Conservation (phyloP, 305 asterid species). For the Plantago lanceolata region DNA sequence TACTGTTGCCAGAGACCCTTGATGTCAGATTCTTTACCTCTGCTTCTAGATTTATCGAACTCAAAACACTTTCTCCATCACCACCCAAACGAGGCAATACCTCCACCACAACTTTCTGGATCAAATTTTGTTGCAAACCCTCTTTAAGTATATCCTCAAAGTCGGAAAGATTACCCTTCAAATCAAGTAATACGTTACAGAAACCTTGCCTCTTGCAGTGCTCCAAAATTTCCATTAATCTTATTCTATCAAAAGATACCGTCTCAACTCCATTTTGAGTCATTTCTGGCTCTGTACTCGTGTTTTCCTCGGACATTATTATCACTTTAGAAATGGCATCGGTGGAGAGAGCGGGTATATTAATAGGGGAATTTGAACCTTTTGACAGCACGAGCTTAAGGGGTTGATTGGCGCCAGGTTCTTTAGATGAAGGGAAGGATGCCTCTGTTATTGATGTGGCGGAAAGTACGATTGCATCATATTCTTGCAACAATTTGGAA, state of each 20-base stretch:
- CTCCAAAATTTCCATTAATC: conserved; percentile 54
- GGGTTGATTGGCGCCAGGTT: conserved; percentile 82
- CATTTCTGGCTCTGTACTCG: conserved; percentile 25
- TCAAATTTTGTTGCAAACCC: conserved; percentile 50
- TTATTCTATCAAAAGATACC: conserved; percentile 36
- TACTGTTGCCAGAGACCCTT: conserved; percentile 39
- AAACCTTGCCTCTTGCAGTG: conserved; percentile 62
- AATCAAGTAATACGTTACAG: conserved; percentile 68
- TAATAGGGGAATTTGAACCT: conserved; percentile 26
- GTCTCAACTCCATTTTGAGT: conserved; percentile 43
- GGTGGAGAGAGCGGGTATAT: conserved; percentile 24
- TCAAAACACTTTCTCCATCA: conserved; percentile 21
- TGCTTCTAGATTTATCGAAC: conserved; percentile 24
- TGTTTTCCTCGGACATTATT: conserved; percentile 40
- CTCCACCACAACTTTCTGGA: conserved; percentile 79
- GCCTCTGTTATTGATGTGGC: conserved; percentile 28
- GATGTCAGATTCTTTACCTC: conserved; percentile 52
- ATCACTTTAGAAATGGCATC: conserved; percentile 37
- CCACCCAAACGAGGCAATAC: conserved; percentile 57
- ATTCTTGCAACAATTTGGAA: conserved; percentile 78
- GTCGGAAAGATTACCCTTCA: conserved; percentile 39
- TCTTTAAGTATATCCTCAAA: conserved; percentile 56
- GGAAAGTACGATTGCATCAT: conserved; percentile 65
- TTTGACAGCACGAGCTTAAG: conserved; percentile 48
- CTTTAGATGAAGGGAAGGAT: conserved; percentile 52